Evolutionary conservation across 2,329 filamentous ascomycete species (phyloP), one percentile per base, ranked within the genome.

Genomic region (Ophiostoma sp.): DNA sequence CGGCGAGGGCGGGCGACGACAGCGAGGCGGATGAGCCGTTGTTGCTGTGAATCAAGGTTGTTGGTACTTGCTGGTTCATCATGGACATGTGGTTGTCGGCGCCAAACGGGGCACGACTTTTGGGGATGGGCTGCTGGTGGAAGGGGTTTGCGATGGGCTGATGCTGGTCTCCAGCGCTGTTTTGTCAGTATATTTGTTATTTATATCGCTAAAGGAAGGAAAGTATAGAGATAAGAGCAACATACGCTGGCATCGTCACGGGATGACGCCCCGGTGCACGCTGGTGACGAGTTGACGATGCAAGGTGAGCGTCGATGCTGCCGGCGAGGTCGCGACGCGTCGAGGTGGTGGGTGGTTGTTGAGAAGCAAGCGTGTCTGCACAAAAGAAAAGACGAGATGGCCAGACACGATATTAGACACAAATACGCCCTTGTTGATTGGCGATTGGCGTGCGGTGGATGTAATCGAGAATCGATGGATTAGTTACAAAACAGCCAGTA

Each of bases 111-210:
- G 33, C 33, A 65, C 62, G 62, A 27, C 62, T 65, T 13, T 65
- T 65, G 7, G 62, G 62, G 36, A 68, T 39, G 44, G 41, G 41
- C 67, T 70, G 69, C 31, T 68, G 64, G 1, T 92, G 89, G 79
- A 95, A 99, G 8, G 94, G 94, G 77, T 97, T 98, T 76, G 81
- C 79, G 76, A 86, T 83, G 73, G 77, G 73, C 73, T 83, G 85
- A 79, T 90, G 87, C 79, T 92, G 90, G 76, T 90, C 88, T 77
- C 90, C 90, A 75, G 88, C 85, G 74, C 89, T 92, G 77, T 31
- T 23, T 15, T 13, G n/a, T 65, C 8, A 44, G 23, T 13, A 33
- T 54, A 17, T 27, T 4, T 44, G 23, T 3, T 31, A 31, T 31
- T 31, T 31, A 31, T 31, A 31, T 31, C 27, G 27, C 27, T 3